phyloP scores from a whole-genome alignment of 352 stramenopile genomes.

The Peronospora farinosa region DNA sequence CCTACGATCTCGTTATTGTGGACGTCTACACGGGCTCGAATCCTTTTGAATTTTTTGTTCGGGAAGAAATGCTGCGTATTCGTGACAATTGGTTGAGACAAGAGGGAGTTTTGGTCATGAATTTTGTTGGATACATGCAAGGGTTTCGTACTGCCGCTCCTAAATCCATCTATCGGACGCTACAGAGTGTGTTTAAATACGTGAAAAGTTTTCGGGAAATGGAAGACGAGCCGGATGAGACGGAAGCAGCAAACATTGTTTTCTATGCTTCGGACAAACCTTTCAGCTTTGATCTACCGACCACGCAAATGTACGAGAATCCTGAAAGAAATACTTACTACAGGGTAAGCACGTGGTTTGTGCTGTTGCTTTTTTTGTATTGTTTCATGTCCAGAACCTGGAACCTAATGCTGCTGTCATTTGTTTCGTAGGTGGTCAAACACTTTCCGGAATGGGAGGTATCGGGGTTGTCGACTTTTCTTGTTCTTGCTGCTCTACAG shows the following conservation, averaged over 20 bases:
- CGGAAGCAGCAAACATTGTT: conserved; percentile 55
- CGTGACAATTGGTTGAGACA: conserved; percentile 47
- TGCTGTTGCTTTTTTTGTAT: not conserved
- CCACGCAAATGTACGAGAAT: conserved; percentile 42
- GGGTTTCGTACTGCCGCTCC: conserved; percentile 41
- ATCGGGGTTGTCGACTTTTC: not conserved
- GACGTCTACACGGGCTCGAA: conserved; percentile 74
- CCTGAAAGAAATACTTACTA: conserved; percentile 48
- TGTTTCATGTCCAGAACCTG: not conserved
- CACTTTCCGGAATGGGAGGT: conserved; percentile 67
- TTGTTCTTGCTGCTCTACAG: not conserved
- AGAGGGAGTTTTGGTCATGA: conserved; percentile 63
- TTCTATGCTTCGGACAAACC: conserved; percentile 69
- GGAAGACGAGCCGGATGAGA: conserved; percentile 24
- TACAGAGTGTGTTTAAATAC: conserved; percentile 59
- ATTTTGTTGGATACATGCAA: conserved; percentile 70
- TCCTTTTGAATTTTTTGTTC: conserved; percentile 60
- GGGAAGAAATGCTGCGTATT: conserved; percentile 47
- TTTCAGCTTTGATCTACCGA: conserved; percentile 59
- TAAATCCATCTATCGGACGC: conserved; percentile 61
- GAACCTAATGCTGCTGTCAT: not conserved
- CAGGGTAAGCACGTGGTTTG: conserved; percentile 28
- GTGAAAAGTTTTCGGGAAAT: conserved; percentile 70
- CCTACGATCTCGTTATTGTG: conserved; percentile 58
- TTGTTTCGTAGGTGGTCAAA: conserved; percentile 38